Conservation (phyloP, 225 moss, liverwort and hornwort species). For the Bryum argenteum region DNA sequence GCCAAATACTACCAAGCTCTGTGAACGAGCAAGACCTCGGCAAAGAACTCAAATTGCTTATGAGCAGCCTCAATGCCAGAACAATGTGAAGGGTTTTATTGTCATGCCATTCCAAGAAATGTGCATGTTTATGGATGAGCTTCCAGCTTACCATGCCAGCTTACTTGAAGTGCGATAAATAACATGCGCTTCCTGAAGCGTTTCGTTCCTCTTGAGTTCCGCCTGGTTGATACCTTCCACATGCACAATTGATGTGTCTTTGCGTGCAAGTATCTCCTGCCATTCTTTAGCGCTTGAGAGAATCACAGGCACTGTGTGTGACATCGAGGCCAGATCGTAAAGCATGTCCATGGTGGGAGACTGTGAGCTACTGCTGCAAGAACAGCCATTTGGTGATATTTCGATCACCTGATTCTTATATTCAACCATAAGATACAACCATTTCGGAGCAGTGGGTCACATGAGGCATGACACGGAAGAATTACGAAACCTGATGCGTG, state of each 20-base stretch:
- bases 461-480: not conserved
- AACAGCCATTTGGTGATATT: conserved; percentile 16
- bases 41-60: not conserved
- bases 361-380: conserved; percentile 42
- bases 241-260: conserved; percentile 8
- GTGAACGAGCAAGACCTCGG: conserved; percentile 27
- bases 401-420: not conserved
- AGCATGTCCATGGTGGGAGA: conserved; percentile 30
- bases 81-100: not conserved
- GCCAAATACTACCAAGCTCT: conserved; percentile 21
- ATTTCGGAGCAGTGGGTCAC: not conserved
- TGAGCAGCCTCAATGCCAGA: not conserved
- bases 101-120: not conserved
- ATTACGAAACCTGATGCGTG: not conserved
- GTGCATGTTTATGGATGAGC: not conserved
- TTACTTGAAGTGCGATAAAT: conserved; percentile 50
- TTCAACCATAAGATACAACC: not conserved
- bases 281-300: conserved; percentile 46
- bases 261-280: conserved; percentile 28
- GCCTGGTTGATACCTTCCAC: conserved; percentile 42
- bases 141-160: conserved; percentile 48
- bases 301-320: conserved; percentile 49
- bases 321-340: conserved; percentile 51
- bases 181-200: conserved; percentile 27
- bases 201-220: conserved; percentile 24